Base-by-base conservation (phyloP, 768 basidiomycete species). In the Candolleomyces eurysporus region DNA sequence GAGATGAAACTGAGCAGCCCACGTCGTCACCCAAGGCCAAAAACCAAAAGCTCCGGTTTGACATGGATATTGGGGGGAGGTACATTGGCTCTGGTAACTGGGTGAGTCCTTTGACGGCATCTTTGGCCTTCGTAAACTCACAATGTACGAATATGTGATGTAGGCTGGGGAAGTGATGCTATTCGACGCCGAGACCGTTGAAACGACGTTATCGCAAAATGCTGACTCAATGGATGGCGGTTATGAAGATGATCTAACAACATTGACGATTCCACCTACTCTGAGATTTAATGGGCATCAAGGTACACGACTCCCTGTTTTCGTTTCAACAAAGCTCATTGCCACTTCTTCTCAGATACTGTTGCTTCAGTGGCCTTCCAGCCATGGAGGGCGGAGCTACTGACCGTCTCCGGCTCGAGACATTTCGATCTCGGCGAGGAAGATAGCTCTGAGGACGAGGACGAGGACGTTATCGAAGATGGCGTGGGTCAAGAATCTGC, bases 31-130 rank as follows among this genome's bases (percentile, higher is more conserved):
- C 9, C 31, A 22, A 22, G 48, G 61, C 45, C 52, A 89, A 90
- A 21, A 95, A 96, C 68, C 96, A 97, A 72, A 84, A 84, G 63
- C 75, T 88, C 26, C 71, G 75, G n/a, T 96, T 96, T 67, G 92
- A 92, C 65, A 69, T 96, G 0, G 92, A 96, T 67, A 58, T 79
- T 11, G 76, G 79, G 43, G 93, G 94, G 0, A 77, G 75, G 50
- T 86, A 82, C 73, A 66, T 96, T 42, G 81, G 79, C 26, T 74
- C 82, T 2, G 94, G 94, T 0, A 86, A 87, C 70, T 83, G 88
- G 78, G 92, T 89, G 56, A 45, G 84, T 73, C 52, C 48, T 61
- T 42, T 54, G 11, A 11, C n/a, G 52, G 39, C 19, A 56, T 26
- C 14, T 46, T 19, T 49, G 21, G 10, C 32, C 19, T 26, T 30